Base-by-base conservation (phyloP, 116 monocot species). In the Papilionanthe hybrid region DNA sequence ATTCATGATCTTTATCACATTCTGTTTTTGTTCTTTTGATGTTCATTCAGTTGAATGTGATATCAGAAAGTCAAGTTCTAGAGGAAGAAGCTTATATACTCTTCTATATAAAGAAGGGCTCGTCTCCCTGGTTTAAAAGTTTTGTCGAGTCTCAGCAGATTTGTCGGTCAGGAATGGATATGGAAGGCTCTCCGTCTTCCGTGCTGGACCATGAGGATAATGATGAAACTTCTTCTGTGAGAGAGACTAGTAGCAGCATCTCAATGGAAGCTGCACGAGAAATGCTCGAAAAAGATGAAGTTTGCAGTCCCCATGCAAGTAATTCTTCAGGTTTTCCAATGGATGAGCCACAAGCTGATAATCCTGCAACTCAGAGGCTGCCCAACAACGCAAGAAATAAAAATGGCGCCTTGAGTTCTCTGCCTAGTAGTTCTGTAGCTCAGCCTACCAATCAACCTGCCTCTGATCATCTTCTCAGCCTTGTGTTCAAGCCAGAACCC, bases 71-170 rank as follows among this genome's bases (percentile, higher is more conserved):
- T 5, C 0, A 13, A 47, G 97, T 87, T 9, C 78, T 86, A 13
- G 5, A 84, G 6, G 80, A 86, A 77, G 27, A 63, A 30, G 94
- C 94, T 23, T 97, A 91, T 58, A 85, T 97, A 69, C 87, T 97
- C n/a, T 94, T 97, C 80, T 97, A 97, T 77, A 45, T 90, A 67
- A 97, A 88, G 78, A 86, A 86, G 75, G 94, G 86, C 30, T 75
- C 82, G 15, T 86, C 85, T 48, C 88, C 87, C 77, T 97, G 94
- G 94, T 94, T 94, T 78, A 89, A 87, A 11, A 78, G 78, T 32
- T 89, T 94, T 9, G 55, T 94, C 72, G 82, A 91, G 23, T 23
- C 72, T 23, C 58, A 80, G 29, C 83, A 81, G 73, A 13, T 65
- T 42, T 30, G 27, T 17, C 10, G 58, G 11, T 0, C 15, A 17